Base-by-base conservation (phyloP, 2,329 filamentous ascomycete genomes). In the Diaporthe vaccinii region DNA sequence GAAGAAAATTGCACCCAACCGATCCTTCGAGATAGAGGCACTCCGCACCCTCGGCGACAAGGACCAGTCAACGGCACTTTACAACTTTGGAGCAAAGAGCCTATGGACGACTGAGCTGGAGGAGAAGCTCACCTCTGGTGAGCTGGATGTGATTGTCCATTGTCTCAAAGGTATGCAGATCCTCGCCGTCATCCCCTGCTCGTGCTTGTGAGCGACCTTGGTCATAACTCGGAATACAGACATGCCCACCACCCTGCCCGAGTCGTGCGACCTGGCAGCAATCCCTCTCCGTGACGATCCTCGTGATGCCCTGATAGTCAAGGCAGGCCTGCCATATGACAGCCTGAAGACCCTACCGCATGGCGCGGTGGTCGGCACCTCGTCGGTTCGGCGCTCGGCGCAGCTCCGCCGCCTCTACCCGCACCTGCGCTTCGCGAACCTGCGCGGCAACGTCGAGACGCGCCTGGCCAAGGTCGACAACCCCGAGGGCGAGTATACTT, bases 11-110 rank as follows among this genome's bases (percentile, higher is more conserved):
- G 44, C 44, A 36, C 62, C 62, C 20, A 46, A 14, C 31, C 62
- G 62, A 20, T 20, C 22, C 44, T 68, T 68, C 28, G 62, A 68
- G 46, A 68, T 68, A 15, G 62, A 68, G 28, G 62, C 62, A 17
- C 20, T 68, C 22, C 62, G 46, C 17, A 68, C 62, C 12, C 62
- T 68, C 22, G 62, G 62, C 28, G 62, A 68, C 62, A 68, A 68
- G 44, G 62, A 68, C 44, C 62, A 68, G 44, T 36, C 44, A 2
- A 68, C 62, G 12, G 62, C 62, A 15, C 62, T 68, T 12, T 68
- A 68, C 31, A 68, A 51, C 46, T 53, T 68, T 14, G 46, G 46
- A 17, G 62, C 62, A 17, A 68, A 68, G 65, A 68, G 65, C 62
- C 22, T 53, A 22, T 68, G 62, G 62, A 68, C 62, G 6, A 53